Conservation (phyloP, 2,329 filamentous ascomycete genomes). For the Penicillium sp. region DNA sequence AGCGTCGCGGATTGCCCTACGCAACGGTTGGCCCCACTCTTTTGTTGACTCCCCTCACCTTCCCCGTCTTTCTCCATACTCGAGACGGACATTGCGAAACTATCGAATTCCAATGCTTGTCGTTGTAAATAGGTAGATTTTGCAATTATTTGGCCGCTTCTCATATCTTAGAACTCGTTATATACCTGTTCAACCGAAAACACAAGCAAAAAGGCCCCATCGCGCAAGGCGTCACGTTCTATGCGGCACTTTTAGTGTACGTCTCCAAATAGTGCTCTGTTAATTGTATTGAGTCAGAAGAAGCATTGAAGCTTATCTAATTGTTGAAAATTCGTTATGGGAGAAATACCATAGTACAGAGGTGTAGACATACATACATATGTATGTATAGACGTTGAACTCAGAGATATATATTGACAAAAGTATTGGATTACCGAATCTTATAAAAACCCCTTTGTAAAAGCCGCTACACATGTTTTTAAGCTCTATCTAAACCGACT, state of each 20-base stretch:
- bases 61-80: not conserved
- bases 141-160: not conserved
- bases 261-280: not conserved
- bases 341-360: not conserved
- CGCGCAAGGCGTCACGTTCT: not conserved
- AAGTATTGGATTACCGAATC: not conserved
- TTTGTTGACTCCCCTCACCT: not conserved
- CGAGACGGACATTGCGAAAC: not conserved
- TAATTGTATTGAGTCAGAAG: not conserved
- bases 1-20: not conserved
- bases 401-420: not conserved
- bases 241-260: not conserved
- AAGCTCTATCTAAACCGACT: not conserved
- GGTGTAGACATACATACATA: too few species aligned
- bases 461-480: not conserved
- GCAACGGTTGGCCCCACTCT: not conserved
- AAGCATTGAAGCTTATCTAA: accelerated
- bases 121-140: accelerated
- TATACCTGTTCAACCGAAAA: not conserved
- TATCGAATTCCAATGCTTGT: not conserved
- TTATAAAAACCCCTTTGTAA: too few species aligned
- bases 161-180: not conserved
- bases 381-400: not conserved
- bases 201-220: not conserved
- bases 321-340: accelerated